Percentiles rank a stretch among this genome's conserved stretches.
Conservation (phyloP, 2,329 filamentous ascomycete genomes). For the Albifimbria verrucaria region DNA sequence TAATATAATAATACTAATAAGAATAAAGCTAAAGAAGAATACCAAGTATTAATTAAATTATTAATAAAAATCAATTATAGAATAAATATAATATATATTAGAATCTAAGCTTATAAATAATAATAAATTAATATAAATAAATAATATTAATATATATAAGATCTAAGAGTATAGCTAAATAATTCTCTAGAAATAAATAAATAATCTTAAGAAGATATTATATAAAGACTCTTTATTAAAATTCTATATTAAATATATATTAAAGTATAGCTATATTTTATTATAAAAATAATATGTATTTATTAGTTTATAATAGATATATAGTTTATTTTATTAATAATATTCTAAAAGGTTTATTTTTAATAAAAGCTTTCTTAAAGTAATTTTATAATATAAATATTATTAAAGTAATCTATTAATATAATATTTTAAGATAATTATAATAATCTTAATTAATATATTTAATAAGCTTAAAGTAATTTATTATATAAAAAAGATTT, state of each 20-base stretch:
- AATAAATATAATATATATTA: too few relatives aligned
- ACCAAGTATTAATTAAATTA: too few relatives aligned
- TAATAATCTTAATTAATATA: background rate
- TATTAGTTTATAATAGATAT: background rate
- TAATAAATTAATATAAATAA: too few relatives aligned
- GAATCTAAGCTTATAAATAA: too few relatives aligned
- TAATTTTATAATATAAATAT: background rate
- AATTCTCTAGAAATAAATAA: too few relatives aligned
- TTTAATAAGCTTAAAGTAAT: background rate
- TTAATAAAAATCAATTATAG: background rate
- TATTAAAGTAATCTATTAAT: background rate
- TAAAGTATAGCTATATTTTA: background rate
- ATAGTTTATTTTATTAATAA: background rate
- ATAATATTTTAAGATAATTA: background rate
- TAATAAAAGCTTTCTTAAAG: conserved; percentile 1
- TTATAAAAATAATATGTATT: background rate
- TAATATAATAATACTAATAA: too few relatives aligned
- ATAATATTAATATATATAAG: too few relatives aligned
- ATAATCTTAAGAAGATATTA: too few relatives aligned
- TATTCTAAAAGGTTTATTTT: background rate
- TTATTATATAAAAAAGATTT: background rate
- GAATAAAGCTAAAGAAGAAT: too few relatives aligned
- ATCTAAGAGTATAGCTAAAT: too few relatives aligned
- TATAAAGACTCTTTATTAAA: too few relatives aligned
- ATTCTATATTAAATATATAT: background rate